A percentile compares a stretch with the other conserved stretches of the same genome.
These are phyloP conservation scores for Artemisia annua DNA, from an alignment of 129 eudicot genomes.

Conservation along the genomic window DNA sequence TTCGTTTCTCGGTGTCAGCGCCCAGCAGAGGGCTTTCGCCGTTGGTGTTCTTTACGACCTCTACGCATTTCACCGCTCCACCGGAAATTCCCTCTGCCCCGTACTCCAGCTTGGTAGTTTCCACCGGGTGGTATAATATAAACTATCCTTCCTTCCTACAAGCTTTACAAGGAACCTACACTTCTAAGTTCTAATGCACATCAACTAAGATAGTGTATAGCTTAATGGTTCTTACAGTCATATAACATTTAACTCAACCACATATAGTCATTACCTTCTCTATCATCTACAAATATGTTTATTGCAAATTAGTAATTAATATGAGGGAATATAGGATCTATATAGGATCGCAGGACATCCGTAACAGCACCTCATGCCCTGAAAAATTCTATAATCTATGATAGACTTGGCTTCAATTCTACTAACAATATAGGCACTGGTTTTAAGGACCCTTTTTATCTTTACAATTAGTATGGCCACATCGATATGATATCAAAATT, in stretches of 20 bases:
- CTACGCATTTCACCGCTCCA: no score
- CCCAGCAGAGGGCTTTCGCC: no score
- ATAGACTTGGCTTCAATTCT: conserved; percentile 17
- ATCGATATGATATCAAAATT: not conserved
- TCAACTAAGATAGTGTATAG: not conserved
- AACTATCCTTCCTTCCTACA: no score
- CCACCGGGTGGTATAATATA: no score
- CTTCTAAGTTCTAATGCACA: not conserved
- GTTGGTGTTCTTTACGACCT: no score
- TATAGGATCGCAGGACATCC: not conserved
- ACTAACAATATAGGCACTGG: not conserved
- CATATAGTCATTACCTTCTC: not conserved
- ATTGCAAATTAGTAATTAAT: not conserved
- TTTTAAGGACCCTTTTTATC: not conserved
- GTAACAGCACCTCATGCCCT: not conserved
- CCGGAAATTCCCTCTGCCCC: no score
- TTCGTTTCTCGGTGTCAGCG: no score
- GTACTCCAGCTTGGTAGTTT: no score
- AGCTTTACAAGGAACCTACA: no score
- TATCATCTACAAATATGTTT: not conserved
- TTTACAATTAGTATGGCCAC: not conserved
- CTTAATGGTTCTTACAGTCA: not conserved
- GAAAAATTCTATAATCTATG: no score
- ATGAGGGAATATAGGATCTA: conserved; percentile 13
- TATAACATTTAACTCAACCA: not conserved